Evolutionary conservation across 108 stramenopile species (phyloP), one percentile per base, ranked within the genome.

Genomic region (Schizochytrium sp.): DNA sequence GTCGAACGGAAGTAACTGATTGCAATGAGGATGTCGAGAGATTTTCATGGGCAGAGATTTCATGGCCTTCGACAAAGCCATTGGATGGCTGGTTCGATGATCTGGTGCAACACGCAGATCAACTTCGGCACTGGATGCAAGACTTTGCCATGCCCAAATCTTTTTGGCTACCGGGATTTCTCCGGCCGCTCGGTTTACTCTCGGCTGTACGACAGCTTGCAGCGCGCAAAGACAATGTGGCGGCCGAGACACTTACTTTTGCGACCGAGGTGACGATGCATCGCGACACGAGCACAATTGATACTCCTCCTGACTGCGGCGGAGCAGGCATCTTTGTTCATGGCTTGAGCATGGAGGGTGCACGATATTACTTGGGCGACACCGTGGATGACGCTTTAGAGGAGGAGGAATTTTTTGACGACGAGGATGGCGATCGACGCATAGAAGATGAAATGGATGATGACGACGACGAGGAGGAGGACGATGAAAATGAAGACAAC

Each of bases 181-280:
- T 96, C 83, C 95, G 95, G 57, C 96, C 96, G 18, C 93, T 90
- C 34, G 94, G 94, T 6, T 96, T 95, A 72, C 90, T 96, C 29
- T 95, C 96, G 25, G 95, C 95, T 43, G 92, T 96, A 51, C 93
- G 92, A 94, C 95, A 96, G 92, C 95, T 96, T 5, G 94, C 94
- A 3, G 94, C 95, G 10, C 91, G 96, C 4, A 72, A 88, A n/a
- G 93, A 91, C 5, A 94, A 92, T 2, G 48, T 91, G 25, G 92
- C 96, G 51, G 89, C 96, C 87, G 95, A 96, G 87, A 91, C 94
- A 58, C 95, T 96, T 94, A 95, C 94, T 5, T 93, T 94, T 18
- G 95, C 95, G 87, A 96, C 95, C 23, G 95, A 96, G 87, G 87
- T 95, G 16, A 93, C 94, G 6, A 94, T 88, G 21, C 90, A 93